Evolutionary conservation across 371 early-diverging fungal species (phyloP).

Genomic region (Cokeromyces recurvatus): DNA sequence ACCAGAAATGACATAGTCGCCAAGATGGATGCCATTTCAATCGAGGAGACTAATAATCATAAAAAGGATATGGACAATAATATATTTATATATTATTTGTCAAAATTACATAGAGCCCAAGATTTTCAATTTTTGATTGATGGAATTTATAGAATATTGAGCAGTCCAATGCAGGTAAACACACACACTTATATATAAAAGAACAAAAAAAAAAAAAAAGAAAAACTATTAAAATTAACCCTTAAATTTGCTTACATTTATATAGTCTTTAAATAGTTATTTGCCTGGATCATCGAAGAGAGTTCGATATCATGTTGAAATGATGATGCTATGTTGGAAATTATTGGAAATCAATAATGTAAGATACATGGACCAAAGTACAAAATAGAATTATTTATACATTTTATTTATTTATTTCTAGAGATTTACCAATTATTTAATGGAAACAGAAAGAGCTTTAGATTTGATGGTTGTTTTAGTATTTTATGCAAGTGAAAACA

Average conservation of each 20-base stretch:
- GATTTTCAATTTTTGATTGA: conserved; percentile 70
- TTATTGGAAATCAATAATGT: conserved; percentile 67
- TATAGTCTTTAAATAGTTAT: conserved; percentile 63
- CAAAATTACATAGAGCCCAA: conserved; percentile 66
- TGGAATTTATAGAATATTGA: conserved; percentile 68
- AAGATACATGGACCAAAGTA: no score
- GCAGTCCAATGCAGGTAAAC: conserved; percentile 66
- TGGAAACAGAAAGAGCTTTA: conserved; percentile 70
- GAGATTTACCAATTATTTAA: conserved; percentile 66
- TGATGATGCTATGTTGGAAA: conserved; percentile 74
- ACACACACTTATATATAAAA: no score
- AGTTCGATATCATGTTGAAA: conserved; percentile 54
- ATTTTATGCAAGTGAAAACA: conserved; percentile 63
- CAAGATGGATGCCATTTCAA: neutral
- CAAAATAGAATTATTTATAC: conserved; percentile 1
- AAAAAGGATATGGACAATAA: no score
- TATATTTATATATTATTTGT: conserved; percentile 60
- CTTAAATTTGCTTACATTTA: no score
- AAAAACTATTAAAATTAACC: neutral
- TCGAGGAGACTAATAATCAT: no score
- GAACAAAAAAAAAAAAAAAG: neutral
- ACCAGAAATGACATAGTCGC: no score
- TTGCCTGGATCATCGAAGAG: conserved; percentile 65
- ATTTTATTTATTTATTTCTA: conserved; percentile 8
- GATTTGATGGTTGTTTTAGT: conserved; percentile 62